These are phyloP conservation scores for Corniculantispora saksenae DNA, from an alignment of 2,329 filamentous ascomycete species.

Conservation along the genomic window DNA sequence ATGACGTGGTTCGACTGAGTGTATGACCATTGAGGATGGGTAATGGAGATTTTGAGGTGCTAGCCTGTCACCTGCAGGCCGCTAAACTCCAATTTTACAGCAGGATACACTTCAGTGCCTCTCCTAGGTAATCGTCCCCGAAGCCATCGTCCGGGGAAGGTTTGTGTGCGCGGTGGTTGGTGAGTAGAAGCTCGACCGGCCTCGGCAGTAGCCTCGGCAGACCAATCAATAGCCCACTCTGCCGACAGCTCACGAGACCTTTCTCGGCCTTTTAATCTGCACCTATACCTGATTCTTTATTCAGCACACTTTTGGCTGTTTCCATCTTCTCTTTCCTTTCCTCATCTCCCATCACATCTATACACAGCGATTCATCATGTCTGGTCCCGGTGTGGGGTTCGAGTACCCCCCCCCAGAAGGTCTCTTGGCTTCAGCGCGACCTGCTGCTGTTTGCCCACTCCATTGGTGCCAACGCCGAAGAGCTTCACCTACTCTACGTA, in stretches of 20 bases:
- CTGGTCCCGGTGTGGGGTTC: conserved; percentile 67
- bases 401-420: conserved; percentile 74
- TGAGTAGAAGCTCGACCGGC: conserved; percentile 1
- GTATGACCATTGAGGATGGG: too few species aligned
- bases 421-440: conserved; percentile 87
- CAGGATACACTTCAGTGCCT: too few species aligned
- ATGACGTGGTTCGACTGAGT: too few species aligned
- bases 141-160: too few species aligned
- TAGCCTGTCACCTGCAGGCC: too few species aligned
- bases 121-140: too few species aligned
- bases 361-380: conserved; percentile 34
- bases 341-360: background rate
- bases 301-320: background rate
- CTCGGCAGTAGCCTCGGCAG: conserved; percentile 17
- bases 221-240: conserved; percentile 12
- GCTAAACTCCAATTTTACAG: too few species aligned
- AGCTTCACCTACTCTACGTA: conserved; percentile 92
- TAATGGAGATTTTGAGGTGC: too few species aligned
- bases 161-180: too few species aligned
- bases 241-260: background rate
- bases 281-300: background rate
- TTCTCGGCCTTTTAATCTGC: background rate
- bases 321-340: background rate
- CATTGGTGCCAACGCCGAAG: conserved; percentile 81
- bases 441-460: conserved; percentile 86